Conservation (phyloP, 2,329 filamentous ascomycete genomes). For the Fonsecaea pedrosoi region DNA sequence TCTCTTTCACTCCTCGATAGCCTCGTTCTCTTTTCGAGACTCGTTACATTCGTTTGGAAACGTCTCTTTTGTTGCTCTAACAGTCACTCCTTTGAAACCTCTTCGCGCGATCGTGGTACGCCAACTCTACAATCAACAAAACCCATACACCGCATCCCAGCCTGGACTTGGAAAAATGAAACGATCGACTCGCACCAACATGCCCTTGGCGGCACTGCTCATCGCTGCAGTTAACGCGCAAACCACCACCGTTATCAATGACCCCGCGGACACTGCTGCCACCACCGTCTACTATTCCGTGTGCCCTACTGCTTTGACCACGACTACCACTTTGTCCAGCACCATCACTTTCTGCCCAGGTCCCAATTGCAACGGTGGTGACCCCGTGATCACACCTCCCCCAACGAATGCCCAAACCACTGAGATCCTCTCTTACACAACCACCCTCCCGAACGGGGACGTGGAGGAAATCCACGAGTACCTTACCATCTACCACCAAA, state of each 20-base stretch:
- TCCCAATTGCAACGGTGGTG: conserved; percentile 30
- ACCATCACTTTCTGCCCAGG: conserved; percentile 37
- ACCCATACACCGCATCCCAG: neutral
- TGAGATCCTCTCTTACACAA: conserved; percentile 35
- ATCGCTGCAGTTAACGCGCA: conserved; percentile 38
- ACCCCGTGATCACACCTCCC: conserved; percentile 32
- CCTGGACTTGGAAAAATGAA: conserved; percentile 27
- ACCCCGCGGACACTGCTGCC: conserved; percentile 25
- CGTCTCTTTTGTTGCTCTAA: conserved; percentile 23
- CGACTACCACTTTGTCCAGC: conserved; percentile 38
- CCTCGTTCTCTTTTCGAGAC: conserved; percentile 24
- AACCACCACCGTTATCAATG: conserved; percentile 33
- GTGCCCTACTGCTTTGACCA: conserved; percentile 38
- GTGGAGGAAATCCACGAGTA: conserved; percentile 39
- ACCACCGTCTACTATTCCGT: conserved; percentile 38
- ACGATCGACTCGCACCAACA: conserved; percentile 23
- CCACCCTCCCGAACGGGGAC: conserved; percentile 37
- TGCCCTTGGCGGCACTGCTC: conserved; percentile 35
- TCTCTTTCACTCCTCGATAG: conserved; percentile 24
- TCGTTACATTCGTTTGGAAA: conserved; percentile 35
- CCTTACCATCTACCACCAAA: conserved; percentile 39
- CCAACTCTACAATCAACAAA: conserved; percentile 2
- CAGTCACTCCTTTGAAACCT: conserved; percentile 35
- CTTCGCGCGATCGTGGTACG: conserved; percentile 15
- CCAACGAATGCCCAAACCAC: conserved; percentile 19